Evolutionary conservation across 1,139 yeast genomes (phyloP).

Genomic region (Geotrichum macrosporum): DNA sequence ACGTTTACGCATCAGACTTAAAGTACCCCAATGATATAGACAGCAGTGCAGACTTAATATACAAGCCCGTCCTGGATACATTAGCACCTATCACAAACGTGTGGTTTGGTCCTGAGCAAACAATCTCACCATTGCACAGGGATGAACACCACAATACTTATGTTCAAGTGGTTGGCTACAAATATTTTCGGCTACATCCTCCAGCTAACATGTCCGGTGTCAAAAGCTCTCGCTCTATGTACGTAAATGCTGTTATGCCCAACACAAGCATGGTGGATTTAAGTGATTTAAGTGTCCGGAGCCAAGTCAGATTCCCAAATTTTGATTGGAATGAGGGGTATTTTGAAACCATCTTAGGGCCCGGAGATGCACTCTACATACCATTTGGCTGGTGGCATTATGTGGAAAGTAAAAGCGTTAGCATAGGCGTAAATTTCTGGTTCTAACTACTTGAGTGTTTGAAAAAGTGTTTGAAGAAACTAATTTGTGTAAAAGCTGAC

Average conservation of each 20-base stretch:
- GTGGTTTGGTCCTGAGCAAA: constrained; percentile 32
- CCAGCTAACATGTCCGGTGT: constrained; percentile 9
- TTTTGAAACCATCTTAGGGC: constrained; percentile 27
- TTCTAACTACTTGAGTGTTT: too few species aligned
- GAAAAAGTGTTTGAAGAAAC: too few species aligned
- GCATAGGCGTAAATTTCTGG: constrained; percentile 32
- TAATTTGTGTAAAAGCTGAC: too few species aligned
- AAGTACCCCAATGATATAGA: neutral
- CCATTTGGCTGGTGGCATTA: constrained; percentile 35
- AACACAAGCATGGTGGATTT: constrained; percentile 29
- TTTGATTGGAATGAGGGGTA: constrained; percentile 29
- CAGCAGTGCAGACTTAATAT: neutral
- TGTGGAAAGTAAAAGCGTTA: constrained; percentile 25
- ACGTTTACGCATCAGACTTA: constrained; percentile 7
- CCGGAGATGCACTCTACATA: constrained; percentile 31
- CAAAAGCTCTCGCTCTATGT: constrained; percentile 17
- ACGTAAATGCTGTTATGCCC: constrained; percentile 22
- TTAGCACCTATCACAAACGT: constrained; percentile 24
- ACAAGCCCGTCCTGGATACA: constrained; percentile 3
- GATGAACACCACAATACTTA: constrained; percentile 29
- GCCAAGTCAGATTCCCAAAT: constrained; percentile 23
- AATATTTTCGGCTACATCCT: constrained; percentile 28
- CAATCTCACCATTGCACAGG: constrained; percentile 31
- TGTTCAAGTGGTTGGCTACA: constrained; percentile 31
- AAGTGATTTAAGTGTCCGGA: constrained; percentile 16